Base-by-base conservation (phyloP, 345 rosid species). In the Eucalyptus polyanthemos region DNA sequence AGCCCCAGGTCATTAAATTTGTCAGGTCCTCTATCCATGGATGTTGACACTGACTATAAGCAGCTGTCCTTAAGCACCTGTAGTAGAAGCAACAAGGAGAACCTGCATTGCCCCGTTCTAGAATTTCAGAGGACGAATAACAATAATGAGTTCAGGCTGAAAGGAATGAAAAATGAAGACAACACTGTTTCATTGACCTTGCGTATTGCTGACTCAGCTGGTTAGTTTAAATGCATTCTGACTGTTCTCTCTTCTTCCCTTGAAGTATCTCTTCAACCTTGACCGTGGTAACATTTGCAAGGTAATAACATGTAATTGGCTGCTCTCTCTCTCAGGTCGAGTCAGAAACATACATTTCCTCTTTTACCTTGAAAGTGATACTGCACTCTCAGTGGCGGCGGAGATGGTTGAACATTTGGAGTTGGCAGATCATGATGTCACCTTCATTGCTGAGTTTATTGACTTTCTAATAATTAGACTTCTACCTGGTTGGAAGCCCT, bases 391-490 rank as follows among this genome's bases (percentile, higher is more conserved):
- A 5, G 95, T 96, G 60, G 96, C 97, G 13, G 91, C 91, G 37
- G 99, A 97, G 92, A 96, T 97, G 98, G 98, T 93, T 86, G 97
- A 96, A 90, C 96, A 95, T 89, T 92, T 96, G 88, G 96, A 93
- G 90, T 92, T 97, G 89, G 90, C 94, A 58, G 92, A 92, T 80
- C 95, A 95, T 91, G 97, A 97, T 89, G 96, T 95, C 88, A 90
- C 90, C 88, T 93, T 96, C 90, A 95, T 96, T 89, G 95, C 97
- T 86, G 95, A 94, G 92, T 90, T 96, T 90, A 96, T 94, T 37
- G 96, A 95, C 91, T 93, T 90, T 87, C 90, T 96, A 93, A 94
- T 96, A 89, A 87, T 87, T 91, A 94, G 93, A 89, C 93, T 96
- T 45, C 87, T 91, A 86, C 95, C 95, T 83, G 89, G 90, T 87